Evolutionary conservation across 441 rosid species (phyloP).

Genomic region (Pelargonium fulgidum): DNA sequence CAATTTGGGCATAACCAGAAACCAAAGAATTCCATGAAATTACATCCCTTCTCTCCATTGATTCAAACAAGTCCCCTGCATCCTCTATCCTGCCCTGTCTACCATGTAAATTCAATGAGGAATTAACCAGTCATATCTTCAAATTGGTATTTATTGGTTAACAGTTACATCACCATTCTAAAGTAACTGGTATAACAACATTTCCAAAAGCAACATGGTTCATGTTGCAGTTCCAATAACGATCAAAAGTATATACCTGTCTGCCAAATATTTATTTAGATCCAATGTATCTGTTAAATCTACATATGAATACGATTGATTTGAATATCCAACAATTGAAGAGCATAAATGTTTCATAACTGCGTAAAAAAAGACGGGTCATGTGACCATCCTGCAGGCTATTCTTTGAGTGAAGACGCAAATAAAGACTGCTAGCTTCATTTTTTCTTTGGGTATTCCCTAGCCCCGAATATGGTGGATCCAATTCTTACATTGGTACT

Average conservation of each 20-base stretch:
- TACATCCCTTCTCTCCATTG: conserved; percentile 42
- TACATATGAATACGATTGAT: neutral
- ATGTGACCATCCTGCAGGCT: neutral
- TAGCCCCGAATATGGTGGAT: conserved; percentile 80
- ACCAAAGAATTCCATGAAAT: conserved; percentile 53
- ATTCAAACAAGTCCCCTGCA: conserved; percentile 38
- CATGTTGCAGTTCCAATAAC: neutral
- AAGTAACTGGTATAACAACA: no score
- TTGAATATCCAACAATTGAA: neutral
- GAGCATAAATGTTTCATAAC: neutral
- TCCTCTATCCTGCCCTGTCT: conserved; percentile 36
- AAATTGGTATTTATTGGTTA: no score
- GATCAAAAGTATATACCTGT: neutral
- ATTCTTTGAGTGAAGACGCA: neutral
- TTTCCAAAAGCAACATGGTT: no score
- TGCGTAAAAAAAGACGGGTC: neutral
- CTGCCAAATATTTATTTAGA: neutral
- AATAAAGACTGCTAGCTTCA: conserved; percentile 15
- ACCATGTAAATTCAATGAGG: conserved; percentile 40
- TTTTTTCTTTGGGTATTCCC: conserved; percentile 70
- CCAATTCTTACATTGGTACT: conserved; percentile 91
- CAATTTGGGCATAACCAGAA: conserved; percentile 36
- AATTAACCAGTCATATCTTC: conserved; percentile 26
- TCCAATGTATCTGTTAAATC: neutral
- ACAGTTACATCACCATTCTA: no score